phyloP scores from a whole-genome alignment of 306 rosid species.

The Macrotyloma uniflorum region DNA sequence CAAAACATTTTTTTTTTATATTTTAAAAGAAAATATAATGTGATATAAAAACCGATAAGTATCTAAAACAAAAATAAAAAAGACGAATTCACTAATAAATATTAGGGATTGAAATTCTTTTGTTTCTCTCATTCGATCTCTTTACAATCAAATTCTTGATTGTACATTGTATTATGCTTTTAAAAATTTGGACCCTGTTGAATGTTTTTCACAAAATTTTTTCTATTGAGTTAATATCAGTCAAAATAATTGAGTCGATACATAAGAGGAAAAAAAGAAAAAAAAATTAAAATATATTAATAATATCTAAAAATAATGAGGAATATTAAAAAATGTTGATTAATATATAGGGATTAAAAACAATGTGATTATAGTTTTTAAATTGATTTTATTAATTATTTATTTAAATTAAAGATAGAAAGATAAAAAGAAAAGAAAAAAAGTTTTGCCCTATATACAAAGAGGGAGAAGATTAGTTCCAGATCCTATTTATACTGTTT shows the following conservation, averaged over 20 bases:
- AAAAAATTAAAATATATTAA: background rate
- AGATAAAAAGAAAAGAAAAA: background rate
- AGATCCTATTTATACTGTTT: background rate
- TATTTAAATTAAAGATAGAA: background rate
- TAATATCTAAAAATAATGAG: background rate
- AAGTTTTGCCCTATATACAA: background rate
- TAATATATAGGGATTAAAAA: background rate
- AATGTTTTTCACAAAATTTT: too few species aligned
- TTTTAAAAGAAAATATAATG: too few species aligned
- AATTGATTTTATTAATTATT: background rate
- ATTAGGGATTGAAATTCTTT: background rate
- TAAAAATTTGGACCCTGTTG: too few species aligned
- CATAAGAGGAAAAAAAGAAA: too few species aligned
- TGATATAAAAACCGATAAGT: too few species aligned
- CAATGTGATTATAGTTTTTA: background rate
- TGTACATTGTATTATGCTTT: background rate
- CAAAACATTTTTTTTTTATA: too few species aligned
- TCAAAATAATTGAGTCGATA: too few species aligned
- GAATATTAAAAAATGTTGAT: background rate
- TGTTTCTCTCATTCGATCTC: background rate
- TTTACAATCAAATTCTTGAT: too few species aligned
- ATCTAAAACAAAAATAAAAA: too few species aligned
- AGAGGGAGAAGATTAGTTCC: background rate
- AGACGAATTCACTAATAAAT: too few species aligned
- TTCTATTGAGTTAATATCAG: too few species aligned